Conservation (phyloP, 768 basidiomycete species). For the Mycena pura region DNA sequence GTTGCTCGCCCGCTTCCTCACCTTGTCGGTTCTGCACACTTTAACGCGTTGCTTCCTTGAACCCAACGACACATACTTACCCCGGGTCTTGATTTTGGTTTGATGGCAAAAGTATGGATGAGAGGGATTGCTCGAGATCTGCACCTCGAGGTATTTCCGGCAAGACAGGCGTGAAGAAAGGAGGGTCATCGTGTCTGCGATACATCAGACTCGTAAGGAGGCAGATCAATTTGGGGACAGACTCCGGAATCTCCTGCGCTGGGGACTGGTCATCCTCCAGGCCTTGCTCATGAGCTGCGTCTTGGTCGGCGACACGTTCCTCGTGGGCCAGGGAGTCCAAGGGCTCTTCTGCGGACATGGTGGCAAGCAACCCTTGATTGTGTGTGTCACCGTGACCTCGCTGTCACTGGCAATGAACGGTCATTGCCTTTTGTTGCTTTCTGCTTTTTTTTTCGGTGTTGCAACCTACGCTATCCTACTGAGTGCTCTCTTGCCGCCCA, state of each 20-base stretch:
- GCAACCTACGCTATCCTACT: constrained; percentile 70
- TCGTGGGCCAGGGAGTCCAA: background rate
- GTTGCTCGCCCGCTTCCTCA: constrained; percentile 78
- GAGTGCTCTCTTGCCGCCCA: constrained; percentile 65
- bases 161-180: constrained; percentile 36
- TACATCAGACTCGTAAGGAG: constrained; percentile 10
- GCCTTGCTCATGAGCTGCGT: background rate
- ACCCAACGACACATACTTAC: constrained; percentile 51
- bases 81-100: constrained; percentile 38
- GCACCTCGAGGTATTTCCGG: constrained; percentile 67
- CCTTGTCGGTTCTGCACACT: constrained; percentile 51
- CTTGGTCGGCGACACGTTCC: constrained; percentile 8
- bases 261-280: background rate
- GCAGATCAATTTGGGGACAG: constrained; percentile 28
- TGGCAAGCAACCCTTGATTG: background rate
- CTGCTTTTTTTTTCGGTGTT: constrained; percentile 59
- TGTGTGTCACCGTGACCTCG: background rate
- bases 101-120: constrained; percentile 48
- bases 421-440: constrained; percentile 52
- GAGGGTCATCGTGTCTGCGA: constrained; percentile 27
- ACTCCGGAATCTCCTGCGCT: constrained; percentile 31
- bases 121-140: constrained; percentile 50
- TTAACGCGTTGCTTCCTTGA: constrained; percentile 29
- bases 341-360: constrained; percentile 14
- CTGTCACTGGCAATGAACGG: constrained; percentile 35